These are phyloP conservation scores for Dryas alaskensis DNA, from an alignment of 306 rosid genomes.

Conservation along the genomic window DNA sequence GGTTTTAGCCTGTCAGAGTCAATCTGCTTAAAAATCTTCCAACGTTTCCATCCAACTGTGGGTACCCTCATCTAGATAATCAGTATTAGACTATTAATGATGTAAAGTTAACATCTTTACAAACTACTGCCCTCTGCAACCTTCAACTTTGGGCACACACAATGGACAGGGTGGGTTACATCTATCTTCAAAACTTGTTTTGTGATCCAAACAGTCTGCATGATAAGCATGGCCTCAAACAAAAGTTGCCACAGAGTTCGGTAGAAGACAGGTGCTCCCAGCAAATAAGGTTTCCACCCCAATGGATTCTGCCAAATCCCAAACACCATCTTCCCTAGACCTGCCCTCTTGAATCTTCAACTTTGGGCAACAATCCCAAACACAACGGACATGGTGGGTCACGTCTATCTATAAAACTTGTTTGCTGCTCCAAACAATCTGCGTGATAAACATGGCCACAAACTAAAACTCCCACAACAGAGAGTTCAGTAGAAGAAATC, in stretches of 20 bases:
- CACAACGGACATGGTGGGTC: conserved; percentile 79
- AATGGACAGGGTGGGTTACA: conserved; percentile 58
- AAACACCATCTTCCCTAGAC: conserved; percentile 41
- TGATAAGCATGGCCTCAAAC: conserved; percentile 76
- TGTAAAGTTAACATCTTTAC: conserved; percentile 4
- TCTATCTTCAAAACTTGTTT: conserved; percentile 46
- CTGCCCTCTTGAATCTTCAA: conserved; percentile 32
- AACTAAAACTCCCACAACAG: conserved; percentile 72
- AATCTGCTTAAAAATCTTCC: conserved; percentile 15
- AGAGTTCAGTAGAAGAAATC: conserved; percentile 49
- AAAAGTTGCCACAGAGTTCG: conserved; percentile 66
- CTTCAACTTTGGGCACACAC: conserved; percentile 40
- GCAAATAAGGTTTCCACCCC: conserved; percentile 38
- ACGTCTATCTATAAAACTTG: conserved; percentile 47
- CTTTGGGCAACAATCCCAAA: conserved; percentile 34
- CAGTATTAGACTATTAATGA: conserved; percentile 17
- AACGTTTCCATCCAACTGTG: conserved; percentile 21
- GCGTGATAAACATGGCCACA: conserved; percentile 91
- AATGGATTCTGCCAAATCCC: conserved; percentile 57
- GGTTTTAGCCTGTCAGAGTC: conserved; percentile 2
- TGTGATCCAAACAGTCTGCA: conserved; percentile 64
- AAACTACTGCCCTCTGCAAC: conserved; percentile 28
- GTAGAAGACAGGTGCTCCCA: conserved; percentile 44
- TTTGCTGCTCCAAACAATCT: conserved; percentile 77
- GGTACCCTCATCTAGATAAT: conserved; percentile 25